Evolutionary conservation across 805 yeast species (phyloP), one percentile per base, ranked within the genome.

Genomic region (Ogataea polymorpha): DNA sequence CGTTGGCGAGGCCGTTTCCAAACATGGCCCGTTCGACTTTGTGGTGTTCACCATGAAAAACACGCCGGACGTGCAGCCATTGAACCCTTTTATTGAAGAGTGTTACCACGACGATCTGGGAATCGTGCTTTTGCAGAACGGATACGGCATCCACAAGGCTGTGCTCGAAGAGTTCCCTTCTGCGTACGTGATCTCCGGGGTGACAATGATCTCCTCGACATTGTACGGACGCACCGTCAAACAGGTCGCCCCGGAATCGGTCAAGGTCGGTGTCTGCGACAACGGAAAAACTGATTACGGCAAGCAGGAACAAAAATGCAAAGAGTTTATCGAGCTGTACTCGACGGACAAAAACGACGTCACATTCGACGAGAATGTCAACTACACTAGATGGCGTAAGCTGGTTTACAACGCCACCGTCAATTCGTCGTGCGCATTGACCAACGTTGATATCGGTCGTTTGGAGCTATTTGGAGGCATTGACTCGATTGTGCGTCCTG

Each of bases 11-110:
- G 82, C 82, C 1, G 64, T 69, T 7, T 51, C 55, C 11, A 52
- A 58, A 13, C 59, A 50, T 37, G 65, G 67, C 2, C 63, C 66
- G 8, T 65, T 67, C 51, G 89, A 83, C 52, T 83, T 63, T 53
- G 68, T 80, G 24, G 68, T 82, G 6, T 75, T 83, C 23, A 65
- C 80, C 31, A 77, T 83, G 35, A 83, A 83, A 55, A 79, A 76
- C 54, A 69, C 79, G 17, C 89, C 89, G 3, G 90, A 83, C 51
- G 61, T 83, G 13, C 60, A 67, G 42, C 67, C 70, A 34, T 61
- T 77, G 13, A 80, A 74, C 49, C 52, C 61, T 6, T 36, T 60
- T 33, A 42, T 59, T 24, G 54, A 42, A 26, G 32, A 56, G 16
- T 56, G 51, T 29, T 54, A 56, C 44, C 54, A 56, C 45, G 44